These are phyloP conservation scores for Tricholoma hemisulphureum DNA, from an alignment of 768 basidiomycete species.

Conservation along the genomic window DNA sequence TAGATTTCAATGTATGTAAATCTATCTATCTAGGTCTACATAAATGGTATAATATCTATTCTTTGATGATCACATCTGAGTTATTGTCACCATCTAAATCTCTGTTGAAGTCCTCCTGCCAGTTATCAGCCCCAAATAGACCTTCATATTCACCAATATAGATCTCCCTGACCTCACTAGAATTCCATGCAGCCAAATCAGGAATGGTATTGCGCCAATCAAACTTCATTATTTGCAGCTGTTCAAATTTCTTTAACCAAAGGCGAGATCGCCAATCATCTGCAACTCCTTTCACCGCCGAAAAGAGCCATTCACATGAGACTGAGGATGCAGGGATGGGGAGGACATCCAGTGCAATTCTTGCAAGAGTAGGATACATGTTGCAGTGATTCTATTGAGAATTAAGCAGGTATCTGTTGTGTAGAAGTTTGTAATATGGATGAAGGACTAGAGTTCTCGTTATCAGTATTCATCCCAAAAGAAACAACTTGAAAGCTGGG, in stretches of 20 bases:
- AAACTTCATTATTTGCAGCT: conserved; percentile 10
- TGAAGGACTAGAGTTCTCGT: conserved; percentile 14
- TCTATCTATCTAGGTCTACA: no score
- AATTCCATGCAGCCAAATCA: not conserved
- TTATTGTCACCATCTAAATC: not conserved
- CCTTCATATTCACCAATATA: not conserved
- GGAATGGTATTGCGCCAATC: conserved; percentile 2
- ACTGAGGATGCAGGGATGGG: conserved; percentile 19
- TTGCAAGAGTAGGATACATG: conserved; percentile 13
- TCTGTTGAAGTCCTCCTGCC: not conserved
- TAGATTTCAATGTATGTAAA: no score
- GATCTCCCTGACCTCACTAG: not conserved
- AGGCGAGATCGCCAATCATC: conserved; percentile 1
- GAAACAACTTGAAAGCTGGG: not conserved
- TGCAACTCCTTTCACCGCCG: conserved; percentile 1
- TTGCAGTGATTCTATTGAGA: conserved; percentile 1
- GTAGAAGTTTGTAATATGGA: conserved; percentile 5
- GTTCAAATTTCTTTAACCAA: conserved; percentile 5
- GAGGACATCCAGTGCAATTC: conserved; percentile 16
- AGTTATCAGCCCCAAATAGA: not conserved
- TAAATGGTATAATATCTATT: not conserved
- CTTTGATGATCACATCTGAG: not conserved
- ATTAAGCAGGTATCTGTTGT: not conserved
- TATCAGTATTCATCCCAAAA: not conserved
- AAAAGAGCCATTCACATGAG: conserved; percentile 18